Conservation (phyloP, 352 stramenopile genomes). For the Phytophthora constricta region DNA sequence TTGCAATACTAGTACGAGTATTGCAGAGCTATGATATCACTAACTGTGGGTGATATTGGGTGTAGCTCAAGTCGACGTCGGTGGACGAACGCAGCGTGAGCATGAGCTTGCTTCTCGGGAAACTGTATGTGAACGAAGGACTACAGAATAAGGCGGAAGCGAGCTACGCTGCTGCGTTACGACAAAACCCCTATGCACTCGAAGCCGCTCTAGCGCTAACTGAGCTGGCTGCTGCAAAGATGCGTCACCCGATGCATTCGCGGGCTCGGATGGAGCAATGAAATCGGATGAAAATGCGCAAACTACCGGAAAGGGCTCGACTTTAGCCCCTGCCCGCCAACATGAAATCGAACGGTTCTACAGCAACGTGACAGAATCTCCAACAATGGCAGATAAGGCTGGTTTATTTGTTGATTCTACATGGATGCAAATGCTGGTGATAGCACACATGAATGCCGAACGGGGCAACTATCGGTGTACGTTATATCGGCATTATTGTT, state of each 20-base stretch:
- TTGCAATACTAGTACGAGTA: neutral
- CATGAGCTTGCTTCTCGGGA: conserved; percentile 74
- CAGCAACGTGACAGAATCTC: conserved; percentile 18
- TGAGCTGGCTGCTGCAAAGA: conserved; percentile 60
- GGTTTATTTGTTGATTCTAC: conserved; percentile 35
- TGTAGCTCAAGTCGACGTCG: conserved; percentile 62
- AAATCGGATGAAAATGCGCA: conserved; percentile 19
- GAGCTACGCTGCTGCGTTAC: conserved; percentile 56
- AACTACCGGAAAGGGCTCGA: neutral
- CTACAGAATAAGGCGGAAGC: conserved; percentile 72
- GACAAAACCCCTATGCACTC: conserved; percentile 78
- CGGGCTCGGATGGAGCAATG: conserved; percentile 16
- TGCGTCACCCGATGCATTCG: conserved; percentile 34
- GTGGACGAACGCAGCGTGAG: conserved; percentile 45
- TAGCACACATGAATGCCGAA: conserved; percentile 57
- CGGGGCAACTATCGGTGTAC: conserved; percentile 50
- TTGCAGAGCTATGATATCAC: neutral
- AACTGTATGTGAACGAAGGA: conserved; percentile 66
- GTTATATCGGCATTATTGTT: neutral
- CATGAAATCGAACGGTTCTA: conserved; percentile 68
- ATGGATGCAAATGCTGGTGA: conserved; percentile 70
- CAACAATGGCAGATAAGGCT: conserved; percentile 5
- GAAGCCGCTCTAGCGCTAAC: conserved; percentile 79
- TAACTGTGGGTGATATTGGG: neutral
- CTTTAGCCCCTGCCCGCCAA: conserved; percentile 21